These are phyloP conservation scores for Aspergillus japonicus DNA, from an alignment of 2,329 filamentous ascomycete genomes.

Conservation along the genomic window DNA sequence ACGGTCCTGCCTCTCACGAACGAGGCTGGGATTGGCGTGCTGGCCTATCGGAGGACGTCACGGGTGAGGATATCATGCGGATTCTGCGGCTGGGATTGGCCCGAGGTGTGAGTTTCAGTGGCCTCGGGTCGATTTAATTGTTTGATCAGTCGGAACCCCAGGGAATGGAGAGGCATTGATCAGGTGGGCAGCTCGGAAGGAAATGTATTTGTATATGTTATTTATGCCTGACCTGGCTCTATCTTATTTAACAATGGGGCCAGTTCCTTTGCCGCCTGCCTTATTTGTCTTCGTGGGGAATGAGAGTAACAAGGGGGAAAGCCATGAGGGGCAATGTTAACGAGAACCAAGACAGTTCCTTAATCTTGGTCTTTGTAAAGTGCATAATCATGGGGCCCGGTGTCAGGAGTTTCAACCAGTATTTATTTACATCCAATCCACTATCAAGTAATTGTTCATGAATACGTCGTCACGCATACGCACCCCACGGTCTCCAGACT, in stretches of 20 bases:
- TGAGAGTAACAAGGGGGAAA: not conserved
- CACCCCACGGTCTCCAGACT: too few species aligned
- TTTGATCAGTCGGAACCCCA: not conserved
- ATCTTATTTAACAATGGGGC: not conserved
- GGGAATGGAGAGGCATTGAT: not conserved
- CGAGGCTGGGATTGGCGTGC: constrained; percentile 73
- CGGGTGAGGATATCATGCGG: constrained; percentile 68
- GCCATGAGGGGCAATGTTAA: not conserved
- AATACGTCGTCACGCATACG: too few species aligned
- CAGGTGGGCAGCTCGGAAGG: not conserved
- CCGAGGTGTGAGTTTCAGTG: constrained; percentile 59
- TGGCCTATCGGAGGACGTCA: constrained; percentile 57
- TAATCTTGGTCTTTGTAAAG: too few species aligned
- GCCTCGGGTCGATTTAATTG: constrained; percentile 24
- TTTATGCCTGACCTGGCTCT: not conserved
- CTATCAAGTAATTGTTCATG: too few species aligned
- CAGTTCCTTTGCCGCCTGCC: not conserved
- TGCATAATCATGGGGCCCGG: too few species aligned
- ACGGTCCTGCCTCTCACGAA: constrained; percentile 37
- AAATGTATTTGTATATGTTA: not conserved
- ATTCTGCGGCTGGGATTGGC: constrained; percentile 72
- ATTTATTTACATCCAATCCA: too few species aligned
- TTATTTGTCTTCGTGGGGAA: not conserved
- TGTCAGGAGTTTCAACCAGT: too few species aligned
- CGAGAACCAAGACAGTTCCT: too few species aligned